Evolutionary conservation across 345 rosid species (phyloP), one percentile per base, ranked within the genome.

Genomic region (Aquilaria yunnanensis): DNA sequence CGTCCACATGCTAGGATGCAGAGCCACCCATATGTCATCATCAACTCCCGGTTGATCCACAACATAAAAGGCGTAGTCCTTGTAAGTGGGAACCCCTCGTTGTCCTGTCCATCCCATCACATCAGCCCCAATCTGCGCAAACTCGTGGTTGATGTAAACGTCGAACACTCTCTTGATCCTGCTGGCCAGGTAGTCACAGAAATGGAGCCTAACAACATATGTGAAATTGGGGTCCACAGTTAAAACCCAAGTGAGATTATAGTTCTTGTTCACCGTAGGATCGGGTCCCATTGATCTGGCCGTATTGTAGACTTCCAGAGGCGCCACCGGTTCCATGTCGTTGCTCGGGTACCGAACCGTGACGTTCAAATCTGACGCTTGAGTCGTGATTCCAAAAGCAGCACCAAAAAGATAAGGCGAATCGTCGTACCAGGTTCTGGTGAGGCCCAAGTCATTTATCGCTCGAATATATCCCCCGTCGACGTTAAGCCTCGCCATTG

Each of bases 371-470:
- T 51, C 54, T 37, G 43, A 37, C 0, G 64, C 63, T 47, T 56
- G 7, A 2, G 62, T 33, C 7, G 77, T 58, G 61, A 80, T 68
- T 7, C 90, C 93, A 2, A 54, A 29, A 9, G 73, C 72, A 4
- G 72, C 78, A 11, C 84, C 75, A 29, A 51, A 71, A 16, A 84
- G 10, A 53, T 78, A 86, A 0, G 84, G 84, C 2, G 72, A 64
- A 70, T 82, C 87, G 34, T 81, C 70, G 56, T 82, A 84, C 93
- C 93, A 87, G 12, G 81, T 81, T 67, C 88, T 64, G 16, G 72
- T 52, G 5, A 71, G 73, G 14, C 75, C 79, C 2, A 85, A 75
- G 34, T 87, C 88, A 0, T 78, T 67, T 16, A 59, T 61, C 1
- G 83, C 67, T 1, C 78, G 54, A 56, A 87, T 76, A 32, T 56